Evolutionary conservation across 257 asterid genomes (phyloP).

Genomic region (Striga asiatica): DNA sequence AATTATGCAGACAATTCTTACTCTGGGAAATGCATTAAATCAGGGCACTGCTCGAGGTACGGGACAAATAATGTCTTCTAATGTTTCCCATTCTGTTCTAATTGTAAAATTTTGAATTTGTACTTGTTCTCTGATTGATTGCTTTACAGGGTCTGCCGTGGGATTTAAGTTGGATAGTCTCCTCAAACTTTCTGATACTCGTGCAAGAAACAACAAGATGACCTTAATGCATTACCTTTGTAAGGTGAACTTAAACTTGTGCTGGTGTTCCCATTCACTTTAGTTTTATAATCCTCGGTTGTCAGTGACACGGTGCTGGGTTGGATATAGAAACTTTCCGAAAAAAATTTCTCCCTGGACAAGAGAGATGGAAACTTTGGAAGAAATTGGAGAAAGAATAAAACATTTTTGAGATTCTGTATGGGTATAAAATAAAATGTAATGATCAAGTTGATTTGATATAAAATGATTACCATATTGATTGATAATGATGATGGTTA

Average conservation of each 20-base stretch:
- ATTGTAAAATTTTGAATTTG: conserved; percentile 7
- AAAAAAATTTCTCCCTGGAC: no score
- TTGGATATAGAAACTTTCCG: no score
- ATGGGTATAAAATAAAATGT: background rate
- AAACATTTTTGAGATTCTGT: no score
- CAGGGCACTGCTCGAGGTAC: conserved; percentile 99
- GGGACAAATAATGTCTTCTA: background rate
- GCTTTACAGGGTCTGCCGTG: conserved; percentile 76
- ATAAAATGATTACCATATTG: no score
- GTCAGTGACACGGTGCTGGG: no score
- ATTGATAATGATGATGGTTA: no score
- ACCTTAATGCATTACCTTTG: conserved; percentile 96
- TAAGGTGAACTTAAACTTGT: conserved; percentile 48
- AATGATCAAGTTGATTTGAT: background rate
- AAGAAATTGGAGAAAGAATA: no score
- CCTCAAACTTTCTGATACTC: conserved; percentile 95
- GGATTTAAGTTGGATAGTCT: conserved; percentile 98
- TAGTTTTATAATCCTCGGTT: no score
- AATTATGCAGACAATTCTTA: conserved; percentile 94
- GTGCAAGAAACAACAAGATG: conserved; percentile 96
- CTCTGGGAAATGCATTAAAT: conserved; percentile 92
- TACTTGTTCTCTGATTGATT: conserved; percentile 14
- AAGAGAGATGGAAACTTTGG: no score
- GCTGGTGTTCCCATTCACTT: background rate
- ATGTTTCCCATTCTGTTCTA: conserved; percentile 9